Evolutionary conservation across 2,329 filamentous ascomycete species (phyloP), one percentile per base, ranked within the genome.

Genomic region (Fusarium tjaetaba): DNA sequence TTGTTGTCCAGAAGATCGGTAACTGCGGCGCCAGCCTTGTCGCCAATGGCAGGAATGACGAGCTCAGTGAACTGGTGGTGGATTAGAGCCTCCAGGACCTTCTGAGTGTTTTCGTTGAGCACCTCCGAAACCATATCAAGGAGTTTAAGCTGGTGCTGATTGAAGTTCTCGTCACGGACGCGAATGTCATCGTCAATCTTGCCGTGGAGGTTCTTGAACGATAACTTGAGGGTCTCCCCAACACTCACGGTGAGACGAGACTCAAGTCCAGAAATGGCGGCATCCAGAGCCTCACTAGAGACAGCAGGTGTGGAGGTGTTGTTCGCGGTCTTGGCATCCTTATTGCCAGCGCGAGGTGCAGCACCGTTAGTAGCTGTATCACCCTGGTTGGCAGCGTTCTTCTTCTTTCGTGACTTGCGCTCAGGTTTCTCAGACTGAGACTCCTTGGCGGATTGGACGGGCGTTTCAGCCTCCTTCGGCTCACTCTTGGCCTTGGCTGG

Each of bases 41-140:
- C 88, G 45, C 91, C 88, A 64, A 98, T 85, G 38, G 91, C 87
- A 16, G 96, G 96, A 59, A 97, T 86, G 49, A 98, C 90, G 20
- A 91, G 88, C 62, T 91, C 88, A 70, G 94, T 89, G 73, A 97
- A 94, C 80, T 93, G 93, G 53, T 91, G 88, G 52, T 90, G 89
- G 57, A 97, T 91, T 75, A 97, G 93, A 69, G 90, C 91, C 69
- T 91, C 87, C 42, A 98, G 87, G 28, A 94, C 93, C 77, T 93
- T 91, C 81, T 91, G 87, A 26, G 89, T 90, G 78, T 91, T 91
- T 68, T 88, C 86, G 72, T 89, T 90, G 53, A 92, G 84, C 39
- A 91, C 88, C 39, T 88, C 84, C 9, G 88, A 89, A 42, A 91
- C 88, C 80, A 88, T 85, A 70, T 89, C 86, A 46, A 91, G 83